Conservation (phyloP, 2,329 filamentous ascomycete genomes). For the Beauveria caledonica region DNA sequence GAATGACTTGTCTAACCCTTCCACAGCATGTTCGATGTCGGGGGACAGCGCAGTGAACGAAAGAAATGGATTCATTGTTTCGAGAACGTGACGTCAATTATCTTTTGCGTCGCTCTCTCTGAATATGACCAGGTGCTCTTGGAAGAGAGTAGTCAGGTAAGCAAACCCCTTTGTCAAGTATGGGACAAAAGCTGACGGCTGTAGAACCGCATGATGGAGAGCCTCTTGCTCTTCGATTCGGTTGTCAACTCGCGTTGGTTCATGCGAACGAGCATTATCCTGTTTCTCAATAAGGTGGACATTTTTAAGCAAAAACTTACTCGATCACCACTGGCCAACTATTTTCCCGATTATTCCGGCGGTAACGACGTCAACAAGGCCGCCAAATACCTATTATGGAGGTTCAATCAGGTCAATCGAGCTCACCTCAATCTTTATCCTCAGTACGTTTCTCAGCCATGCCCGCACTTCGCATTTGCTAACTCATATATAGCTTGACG, state of each 20-base stretch:
- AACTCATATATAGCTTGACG: conserved; percentile 58
- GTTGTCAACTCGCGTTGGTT: conserved; percentile 99
- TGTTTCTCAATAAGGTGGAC: conserved; percentile 98
- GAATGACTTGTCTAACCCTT: background rate
- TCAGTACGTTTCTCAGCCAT: conserved; percentile 57
- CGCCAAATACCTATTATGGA: conserved; percentile 94
- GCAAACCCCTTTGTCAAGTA: conserved; percentile 17
- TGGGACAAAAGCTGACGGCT: background rate
- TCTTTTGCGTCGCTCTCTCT: conserved; percentile 95
- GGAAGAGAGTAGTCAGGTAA: conserved; percentile 93
- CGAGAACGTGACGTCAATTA: conserved; percentile 98
- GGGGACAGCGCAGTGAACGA: conserved; percentile 89
- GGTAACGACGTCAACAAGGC: conserved; percentile 97
- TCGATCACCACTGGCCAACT: conserved; percentile 83
- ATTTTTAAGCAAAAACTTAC: conserved; percentile 92
- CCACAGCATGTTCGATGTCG: conserved; percentile 94
- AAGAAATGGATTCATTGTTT: conserved; percentile 99
- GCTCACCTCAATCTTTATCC: conserved; percentile 95
- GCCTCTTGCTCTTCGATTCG: conserved; percentile 89
- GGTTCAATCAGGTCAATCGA: conserved; percentile 97
- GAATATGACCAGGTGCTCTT: conserved; percentile 97
- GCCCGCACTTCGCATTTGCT: conserved; percentile 1
- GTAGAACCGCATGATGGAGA: conserved; percentile 99
- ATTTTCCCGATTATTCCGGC: conserved; percentile 96
- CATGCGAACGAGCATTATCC: conserved; percentile 95